Percentiles rank a stretch among this genome's conserved stretches.
Evolutionary conservation across 768 basidiomycete genomes (phyloP).

Genomic region (Agrocybe chaxingu): DNA sequence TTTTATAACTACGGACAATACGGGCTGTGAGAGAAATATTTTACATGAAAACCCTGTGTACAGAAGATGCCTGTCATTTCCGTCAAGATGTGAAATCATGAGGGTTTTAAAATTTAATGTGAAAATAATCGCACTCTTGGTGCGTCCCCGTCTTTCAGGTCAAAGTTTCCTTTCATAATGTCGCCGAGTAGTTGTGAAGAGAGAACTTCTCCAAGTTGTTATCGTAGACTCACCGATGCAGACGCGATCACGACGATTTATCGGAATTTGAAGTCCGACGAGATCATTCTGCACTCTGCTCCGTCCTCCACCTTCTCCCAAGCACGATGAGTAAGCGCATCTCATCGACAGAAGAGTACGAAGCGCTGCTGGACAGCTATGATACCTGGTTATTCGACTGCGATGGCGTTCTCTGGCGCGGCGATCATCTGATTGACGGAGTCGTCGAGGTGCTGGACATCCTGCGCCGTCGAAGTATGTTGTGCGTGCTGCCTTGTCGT

Average conservation of each 20-base stretch:
- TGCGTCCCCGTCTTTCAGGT: too few relatives aligned
- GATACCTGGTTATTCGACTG: conserved; percentile 98
- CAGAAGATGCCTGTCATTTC: too few relatives aligned
- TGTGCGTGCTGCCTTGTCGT: conserved; percentile 1
- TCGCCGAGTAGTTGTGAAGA: too few relatives aligned
- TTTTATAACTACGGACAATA: too few relatives aligned
- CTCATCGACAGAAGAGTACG: conserved; percentile 42
- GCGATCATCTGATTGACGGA: conserved; percentile 75
- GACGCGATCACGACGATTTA: not conserved
- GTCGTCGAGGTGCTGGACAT: conserved; percentile 70
- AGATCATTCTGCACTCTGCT: not conserved
- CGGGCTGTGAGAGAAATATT: too few relatives aligned
- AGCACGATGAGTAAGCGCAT: conserved; percentile 33
- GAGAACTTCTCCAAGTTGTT: too few relatives aligned
- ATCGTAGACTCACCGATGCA: not conserved
- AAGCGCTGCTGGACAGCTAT: conserved; percentile 54
- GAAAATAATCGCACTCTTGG: too few relatives aligned
- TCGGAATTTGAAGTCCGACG: too few relatives aligned
- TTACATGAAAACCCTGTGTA: too few relatives aligned
- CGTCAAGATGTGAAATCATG: too few relatives aligned
- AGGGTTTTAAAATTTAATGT: too few relatives aligned
- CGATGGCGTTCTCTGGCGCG: conserved; percentile 93
- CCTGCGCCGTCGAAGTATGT: conserved; percentile 70
- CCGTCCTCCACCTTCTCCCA: not conserved
- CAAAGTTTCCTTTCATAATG: too few relatives aligned